These are phyloP conservation scores for Corrigiola litoralis DNA, from an alignment of 179 eudicot genomes.

Conservation along the genomic window DNA sequence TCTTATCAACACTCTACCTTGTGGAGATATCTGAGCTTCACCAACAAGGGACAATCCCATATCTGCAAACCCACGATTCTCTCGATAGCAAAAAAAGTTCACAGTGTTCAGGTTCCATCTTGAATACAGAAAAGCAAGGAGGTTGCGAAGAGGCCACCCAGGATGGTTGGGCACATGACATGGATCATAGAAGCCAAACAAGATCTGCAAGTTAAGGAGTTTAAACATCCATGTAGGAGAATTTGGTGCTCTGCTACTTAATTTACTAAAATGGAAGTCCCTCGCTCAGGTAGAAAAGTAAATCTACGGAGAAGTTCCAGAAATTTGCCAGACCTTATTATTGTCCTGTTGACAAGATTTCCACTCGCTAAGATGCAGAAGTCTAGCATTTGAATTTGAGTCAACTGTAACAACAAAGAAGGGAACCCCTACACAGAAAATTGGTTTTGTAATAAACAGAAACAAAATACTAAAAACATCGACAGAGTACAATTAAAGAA, in stretches of 20 bases:
- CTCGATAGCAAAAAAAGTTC: slow-evolving; percentile 83
- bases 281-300: not conserved
- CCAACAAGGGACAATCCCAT: slow-evolving; percentile 71
- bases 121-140: slow-evolving; percentile 53
- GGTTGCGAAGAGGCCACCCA: slow-evolving; percentile 97
- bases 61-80: slow-evolving; percentile 86
- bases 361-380: slow-evolving; percentile 74
- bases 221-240: slow-evolving; percentile 10
- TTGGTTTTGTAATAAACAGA: slow-evolving; percentile 1
- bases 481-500: not conserved
- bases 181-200: slow-evolving; percentile 95
- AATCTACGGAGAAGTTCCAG: not conserved
- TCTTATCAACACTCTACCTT: slow-evolving; percentile 54
- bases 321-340: slow-evolving; percentile 52
- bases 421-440: slow-evolving; percentile 59
- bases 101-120: slow-evolving; percentile 69
- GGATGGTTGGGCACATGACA: slow-evolving; percentile 75
- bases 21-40: slow-evolving; percentile 69
- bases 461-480: not conserved
- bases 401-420: slow-evolving; percentile 64
- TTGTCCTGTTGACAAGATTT: slow-evolving; percentile 54
- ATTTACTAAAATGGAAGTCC: slow-evolving; percentile 5
- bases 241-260: not conserved
- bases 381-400: slow-evolving; percentile 51
- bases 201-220: slow-evolving; percentile 39